Evolutionary conservation across 2,329 filamentous ascomycete genomes (phyloP).

Genomic region (Graphium sp.): DNA sequence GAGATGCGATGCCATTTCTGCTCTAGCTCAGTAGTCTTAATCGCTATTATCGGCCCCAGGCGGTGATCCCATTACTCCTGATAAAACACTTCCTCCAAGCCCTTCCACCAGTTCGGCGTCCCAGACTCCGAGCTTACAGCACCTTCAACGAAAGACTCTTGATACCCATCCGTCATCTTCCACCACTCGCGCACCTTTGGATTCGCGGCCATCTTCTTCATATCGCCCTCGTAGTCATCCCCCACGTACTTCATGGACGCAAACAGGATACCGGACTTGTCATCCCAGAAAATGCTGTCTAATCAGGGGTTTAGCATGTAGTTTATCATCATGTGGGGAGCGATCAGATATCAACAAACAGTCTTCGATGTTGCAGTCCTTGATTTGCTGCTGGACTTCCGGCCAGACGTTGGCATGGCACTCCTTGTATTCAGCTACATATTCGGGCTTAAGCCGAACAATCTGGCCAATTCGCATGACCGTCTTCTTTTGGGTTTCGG

Average conservation of each 20-base stretch:
- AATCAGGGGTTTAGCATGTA: conserved; percentile 1
- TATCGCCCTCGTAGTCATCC: conserved; percentile 53
- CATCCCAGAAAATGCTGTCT: conserved; percentile 62
- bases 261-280: conserved; percentile 46
- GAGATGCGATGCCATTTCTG: no score
- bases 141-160: conserved; percentile 45
- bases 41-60: no score
- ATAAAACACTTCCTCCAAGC: conserved; percentile 53
- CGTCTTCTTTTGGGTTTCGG: conserved; percentile 16
- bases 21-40: no score
- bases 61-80: no score
- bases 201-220: conserved; percentile 60
- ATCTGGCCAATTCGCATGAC: conserved; percentile 52
- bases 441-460: conserved; percentile 52
- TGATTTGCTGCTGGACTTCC: conserved; percentile 59
- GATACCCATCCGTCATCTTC: conserved; percentile 63
- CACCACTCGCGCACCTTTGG: conserved; percentile 64
- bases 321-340: background rate
- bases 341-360: conserved; percentile 27
- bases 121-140: conserved; percentile 41
- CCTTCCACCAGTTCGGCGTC: conserved; percentile 51
- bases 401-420: conserved; percentile 63
- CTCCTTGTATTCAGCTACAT: conserved; percentile 52
- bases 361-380: conserved; percentile 57
- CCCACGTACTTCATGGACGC: conserved; percentile 69